Evolutionary conservation across 768 basidiomycete genomes (phyloP).

Genomic region (Pulveroboletus sp.): DNA sequence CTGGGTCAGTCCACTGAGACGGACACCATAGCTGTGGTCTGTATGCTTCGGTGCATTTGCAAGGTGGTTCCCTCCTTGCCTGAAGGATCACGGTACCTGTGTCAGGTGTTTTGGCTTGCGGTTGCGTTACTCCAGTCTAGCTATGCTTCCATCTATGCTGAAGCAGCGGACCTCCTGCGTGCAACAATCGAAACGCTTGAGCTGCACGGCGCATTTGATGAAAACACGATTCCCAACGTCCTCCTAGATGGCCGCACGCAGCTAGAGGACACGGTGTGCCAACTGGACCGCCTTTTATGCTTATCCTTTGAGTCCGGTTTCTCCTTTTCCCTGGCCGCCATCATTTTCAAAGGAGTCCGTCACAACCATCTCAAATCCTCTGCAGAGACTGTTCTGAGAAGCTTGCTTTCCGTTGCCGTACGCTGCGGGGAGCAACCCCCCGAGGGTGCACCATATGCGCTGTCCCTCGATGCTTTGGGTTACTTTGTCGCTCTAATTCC

Average conservation of each 20-base stretch:
- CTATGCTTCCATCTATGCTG: conserved; percentile 61
- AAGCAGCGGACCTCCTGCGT: conserved; percentile 64
- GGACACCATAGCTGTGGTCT: conserved; percentile 69
- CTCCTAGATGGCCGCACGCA: conserved; percentile 60
- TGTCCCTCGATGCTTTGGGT: conserved; percentile 59
- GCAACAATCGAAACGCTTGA: conserved; percentile 64
- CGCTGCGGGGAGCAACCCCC: conserved; percentile 33
- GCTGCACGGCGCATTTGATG: conserved; percentile 52
- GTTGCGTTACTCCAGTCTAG: conserved; percentile 79
- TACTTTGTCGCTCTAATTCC: conserved; percentile 80
- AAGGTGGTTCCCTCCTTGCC: conserved; percentile 69
- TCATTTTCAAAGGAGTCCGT: conserved; percentile 85
- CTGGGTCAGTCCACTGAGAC: conserved; percentile 62
- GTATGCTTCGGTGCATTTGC: conserved; percentile 85
- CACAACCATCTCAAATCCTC: conserved; percentile 58
- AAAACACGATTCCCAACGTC: conserved; percentile 46
- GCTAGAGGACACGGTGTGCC: conserved; percentile 63
- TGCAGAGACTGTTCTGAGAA: conserved; percentile 58
- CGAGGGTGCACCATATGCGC: conserved; percentile 40
- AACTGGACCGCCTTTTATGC: conserved; percentile 68
- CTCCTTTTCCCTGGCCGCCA: conserved; percentile 75
- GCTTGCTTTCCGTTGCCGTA: conserved; percentile 58
- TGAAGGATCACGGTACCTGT: conserved; percentile 65
- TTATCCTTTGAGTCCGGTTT: conserved; percentile 76
- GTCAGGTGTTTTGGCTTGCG: conserved; percentile 82